phyloP scores from a whole-genome alignment of 371 early-diverging fungal genomes.

The Mucor lusitanicus region DNA sequence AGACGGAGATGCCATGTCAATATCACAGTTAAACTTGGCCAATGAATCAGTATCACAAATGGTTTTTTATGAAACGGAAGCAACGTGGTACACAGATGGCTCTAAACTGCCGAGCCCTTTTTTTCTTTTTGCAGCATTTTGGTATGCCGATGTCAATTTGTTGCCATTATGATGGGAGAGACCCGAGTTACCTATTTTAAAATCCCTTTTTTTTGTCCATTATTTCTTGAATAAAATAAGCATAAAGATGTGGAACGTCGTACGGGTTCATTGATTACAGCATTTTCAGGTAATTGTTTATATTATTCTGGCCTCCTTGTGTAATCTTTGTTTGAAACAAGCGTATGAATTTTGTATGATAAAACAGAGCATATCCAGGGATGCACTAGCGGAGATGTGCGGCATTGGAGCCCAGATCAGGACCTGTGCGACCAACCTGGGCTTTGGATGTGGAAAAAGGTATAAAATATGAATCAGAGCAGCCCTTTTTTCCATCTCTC shows the following conservation, averaged over 20 bases:
- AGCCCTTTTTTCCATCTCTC: background rate
- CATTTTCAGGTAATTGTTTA: background rate
- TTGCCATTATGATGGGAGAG: background rate
- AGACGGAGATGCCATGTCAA: slow-evolving; percentile 7
- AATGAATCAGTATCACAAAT: slow-evolving; percentile 3
- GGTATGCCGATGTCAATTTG: background rate
- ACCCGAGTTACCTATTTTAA: background rate
- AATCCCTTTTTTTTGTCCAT: background rate
- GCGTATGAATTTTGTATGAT: background rate
- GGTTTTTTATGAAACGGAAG: slow-evolving; percentile 13
- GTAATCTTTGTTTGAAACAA: background rate
- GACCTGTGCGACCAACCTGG: background rate
- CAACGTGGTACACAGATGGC: background rate
- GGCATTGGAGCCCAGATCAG: background rate
- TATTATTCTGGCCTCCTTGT: background rate
- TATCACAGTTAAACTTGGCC: background rate
- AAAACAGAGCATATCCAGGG: background rate
- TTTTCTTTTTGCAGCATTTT: background rate
- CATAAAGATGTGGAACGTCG: slow-evolving; percentile 2
- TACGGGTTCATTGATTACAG: slow-evolving; percentile 8
- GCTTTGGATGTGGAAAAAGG: background rate
- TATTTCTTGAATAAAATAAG: background rate
- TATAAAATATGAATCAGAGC: background rate
- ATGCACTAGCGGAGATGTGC: background rate
- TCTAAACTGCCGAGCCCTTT: background rate